phyloP scores from a whole-genome alignment of 495 filamentous ascomycete species.

The Lindgomyces ingoldianus region DNA sequence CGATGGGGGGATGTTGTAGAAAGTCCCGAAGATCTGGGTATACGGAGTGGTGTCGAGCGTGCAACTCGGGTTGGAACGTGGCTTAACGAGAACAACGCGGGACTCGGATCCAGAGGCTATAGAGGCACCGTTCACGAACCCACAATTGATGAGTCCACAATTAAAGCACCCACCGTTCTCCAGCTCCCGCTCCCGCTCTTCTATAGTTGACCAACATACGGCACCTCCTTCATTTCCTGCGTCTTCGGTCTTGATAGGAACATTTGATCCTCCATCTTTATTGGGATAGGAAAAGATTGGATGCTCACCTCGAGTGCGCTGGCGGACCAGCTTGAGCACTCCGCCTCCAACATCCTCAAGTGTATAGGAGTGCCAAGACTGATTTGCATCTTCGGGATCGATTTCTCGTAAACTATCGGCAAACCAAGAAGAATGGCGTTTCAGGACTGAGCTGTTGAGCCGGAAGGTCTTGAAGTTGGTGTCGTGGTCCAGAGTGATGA shows the following conservation, averaged over 20 bases:
- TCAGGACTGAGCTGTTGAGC: conserved; percentile 27
- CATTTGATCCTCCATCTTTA: too few species aligned
- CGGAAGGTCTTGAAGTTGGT: not conserved
- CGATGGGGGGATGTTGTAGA: conserved; percentile 24
- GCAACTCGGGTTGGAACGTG: too few species aligned
- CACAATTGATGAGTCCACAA: too few species aligned
- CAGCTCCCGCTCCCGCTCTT: too few species aligned
- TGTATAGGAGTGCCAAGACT: not conserved
- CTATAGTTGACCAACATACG: too few species aligned
- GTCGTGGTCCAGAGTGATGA: not conserved
- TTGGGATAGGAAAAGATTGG: too few species aligned
- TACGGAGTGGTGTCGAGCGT: conserved; percentile 3
- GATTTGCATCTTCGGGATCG: not conserved
- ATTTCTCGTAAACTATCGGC: not conserved
- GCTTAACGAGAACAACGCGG: too few species aligned
- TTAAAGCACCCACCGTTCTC: not conserved
- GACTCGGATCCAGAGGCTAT: too few species aligned
- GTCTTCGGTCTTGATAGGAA: not conserved
- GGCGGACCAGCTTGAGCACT: not conserved
- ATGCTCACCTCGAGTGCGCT: too few species aligned
- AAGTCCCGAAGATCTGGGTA: conserved; percentile 21
- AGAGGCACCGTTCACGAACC: too few species aligned
- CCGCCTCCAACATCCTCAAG: not conserved
- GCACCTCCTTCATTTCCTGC: too few species aligned
- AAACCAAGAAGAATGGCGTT: conserved; percentile 22